Evolutionary conservation across 1,139 yeast genomes (phyloP).

Genomic region (Yarrowia galli): DNA sequence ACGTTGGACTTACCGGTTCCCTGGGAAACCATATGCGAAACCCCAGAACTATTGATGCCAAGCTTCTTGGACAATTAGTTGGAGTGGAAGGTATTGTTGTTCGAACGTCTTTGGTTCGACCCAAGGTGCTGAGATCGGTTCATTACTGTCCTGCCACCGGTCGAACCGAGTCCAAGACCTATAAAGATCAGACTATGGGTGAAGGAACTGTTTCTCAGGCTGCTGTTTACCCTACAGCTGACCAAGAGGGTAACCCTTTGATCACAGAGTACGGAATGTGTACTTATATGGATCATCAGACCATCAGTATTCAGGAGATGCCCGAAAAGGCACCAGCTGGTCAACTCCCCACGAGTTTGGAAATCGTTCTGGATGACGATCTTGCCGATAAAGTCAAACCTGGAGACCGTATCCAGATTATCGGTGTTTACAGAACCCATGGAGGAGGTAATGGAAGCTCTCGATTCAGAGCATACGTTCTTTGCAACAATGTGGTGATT

Average conservation of each 20-base stretch:
- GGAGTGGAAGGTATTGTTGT: constrained; percentile 97
- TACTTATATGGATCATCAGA: constrained; percentile 93
- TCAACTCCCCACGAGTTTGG: constrained; percentile 92
- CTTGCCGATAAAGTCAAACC: constrained; percentile 92
- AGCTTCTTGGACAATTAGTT: constrained; percentile 78
- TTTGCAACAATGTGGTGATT: constrained; percentile 90
- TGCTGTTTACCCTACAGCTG: constrained; percentile 93
- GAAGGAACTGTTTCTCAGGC: constrained; percentile 85
- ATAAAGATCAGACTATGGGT: constrained; percentile 90
- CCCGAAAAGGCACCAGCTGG: constrained; percentile 99
- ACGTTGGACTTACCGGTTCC: constrained; percentile 86
- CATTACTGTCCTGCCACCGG: constrained; percentile 90
- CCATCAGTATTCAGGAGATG: constrained; percentile 93
- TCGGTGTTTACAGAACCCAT: constrained; percentile 83
- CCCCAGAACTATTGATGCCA: constrained; percentile 85
- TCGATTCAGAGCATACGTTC: constrained; percentile 77
- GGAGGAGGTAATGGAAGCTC: constrained; percentile 63
- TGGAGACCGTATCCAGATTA: constrained; percentile 93
- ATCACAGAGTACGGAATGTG: constrained; percentile 93
- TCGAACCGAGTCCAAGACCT: constrained; percentile 87
- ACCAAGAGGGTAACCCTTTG: constrained; percentile 85
- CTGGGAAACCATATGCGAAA: constrained; percentile 88
- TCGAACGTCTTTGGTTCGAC: constrained; percentile 89
- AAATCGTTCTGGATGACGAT: constrained; percentile 91
- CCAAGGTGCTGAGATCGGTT: constrained; percentile 89